Percentiles rank a stretch among this genome's conserved stretches.
Evolutionary conservation across 1,139 yeast genomes (phyloP).

Genomic region (Hyphopichia wangnamkhiaoensis): DNA sequence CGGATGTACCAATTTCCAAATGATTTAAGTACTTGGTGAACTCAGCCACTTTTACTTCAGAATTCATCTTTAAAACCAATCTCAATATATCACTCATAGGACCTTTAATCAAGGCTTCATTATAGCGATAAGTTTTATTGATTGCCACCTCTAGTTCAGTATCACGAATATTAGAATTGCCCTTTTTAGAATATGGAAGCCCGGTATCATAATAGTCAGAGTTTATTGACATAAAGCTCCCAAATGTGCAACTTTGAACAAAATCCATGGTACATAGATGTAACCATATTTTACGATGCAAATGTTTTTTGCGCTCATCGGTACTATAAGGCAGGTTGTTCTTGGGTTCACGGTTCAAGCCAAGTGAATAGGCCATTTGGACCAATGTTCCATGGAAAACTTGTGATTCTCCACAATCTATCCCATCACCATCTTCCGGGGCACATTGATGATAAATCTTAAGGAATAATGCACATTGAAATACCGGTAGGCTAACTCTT

Average conservation of each 20-base stretch:
- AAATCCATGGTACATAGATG: conserved; percentile 25
- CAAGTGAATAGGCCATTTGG: conserved; percentile 47
- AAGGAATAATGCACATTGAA: conserved; percentile 46
- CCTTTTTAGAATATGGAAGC: conserved; percentile 30
- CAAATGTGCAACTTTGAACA: conserved; percentile 27
- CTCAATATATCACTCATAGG: conserved; percentile 7
- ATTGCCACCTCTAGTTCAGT: conserved; percentile 21
- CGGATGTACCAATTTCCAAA: conserved; percentile 6
- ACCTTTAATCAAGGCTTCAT: conserved; percentile 6
- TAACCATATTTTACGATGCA: conserved; percentile 28
- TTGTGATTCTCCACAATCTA: conserved; percentile 47
- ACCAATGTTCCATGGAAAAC: conserved; percentile 37
- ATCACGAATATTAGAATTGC: conserved; percentile 28
- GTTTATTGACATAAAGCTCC: conserved; percentile 25
- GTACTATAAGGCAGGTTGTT: conserved; percentile 6
- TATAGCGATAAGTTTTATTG: conserved; percentile 11
- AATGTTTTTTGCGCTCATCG: conserved; percentile 16
- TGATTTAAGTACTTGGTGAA: conserved; percentile 8
- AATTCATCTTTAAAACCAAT: conserved; percentile 5
- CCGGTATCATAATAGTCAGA: conserved; percentile 26
- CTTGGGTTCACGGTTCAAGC: conserved; percentile 47
- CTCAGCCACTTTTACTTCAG: conserved; percentile 6
- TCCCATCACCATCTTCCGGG: conserved; percentile 55
- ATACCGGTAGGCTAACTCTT: conserved; percentile 48
- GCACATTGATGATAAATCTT: conserved; percentile 43